Evolutionary conservation across 257 asterid genomes (phyloP), one percentile per base, ranked within the genome.

Genomic region (Ilex asprella): DNA sequence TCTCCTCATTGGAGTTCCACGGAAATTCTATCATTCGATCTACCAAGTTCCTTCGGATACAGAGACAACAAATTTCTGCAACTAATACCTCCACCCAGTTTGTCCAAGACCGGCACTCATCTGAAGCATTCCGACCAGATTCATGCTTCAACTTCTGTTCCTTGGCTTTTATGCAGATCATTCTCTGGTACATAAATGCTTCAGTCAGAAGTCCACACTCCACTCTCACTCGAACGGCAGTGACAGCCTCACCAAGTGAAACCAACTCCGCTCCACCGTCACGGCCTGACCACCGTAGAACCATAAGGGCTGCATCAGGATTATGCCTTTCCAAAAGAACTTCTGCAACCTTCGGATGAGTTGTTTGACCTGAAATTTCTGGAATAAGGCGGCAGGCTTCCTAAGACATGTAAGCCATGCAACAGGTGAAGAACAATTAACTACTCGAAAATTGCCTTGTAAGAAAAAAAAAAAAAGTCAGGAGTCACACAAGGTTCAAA

Each of bases 191-290:
- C 92, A 83, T 84, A 74, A 87, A 93, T 58, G 99, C 91, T 74
- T 89, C 99, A 44, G 99, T 89, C 66, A 93, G 64, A 77, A 89
- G 97, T 31, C 92, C 99, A 78, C 95, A 89, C 76, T 93, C 99
- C 67, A 93, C 82, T 63, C 83, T 81, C 60, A 87, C 88, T 55
- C 96, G 83, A 71, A 89, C 86, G 71, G 86, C 86, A 62, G 96
- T 87, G 54, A 85, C 82, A 71, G 99, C 94, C 79, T 85, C 99
- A 67, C 70, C 78, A 60, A 85, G 83, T 67, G 96, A 92, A 72
- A 69, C 79, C 74, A 78, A 67, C 58, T 79, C 67, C 63, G 79
- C 68, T 66, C 81, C 87, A 66, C 85, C 83, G 71, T 89, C 96
- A 76, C 75, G 80, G 56, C 97, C 95, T 46, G 99, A 93, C 86